Evolutionary conservation across 2,329 filamentous ascomycete genomes (phyloP).

Genomic region (Claviceps spartinae): DNA sequence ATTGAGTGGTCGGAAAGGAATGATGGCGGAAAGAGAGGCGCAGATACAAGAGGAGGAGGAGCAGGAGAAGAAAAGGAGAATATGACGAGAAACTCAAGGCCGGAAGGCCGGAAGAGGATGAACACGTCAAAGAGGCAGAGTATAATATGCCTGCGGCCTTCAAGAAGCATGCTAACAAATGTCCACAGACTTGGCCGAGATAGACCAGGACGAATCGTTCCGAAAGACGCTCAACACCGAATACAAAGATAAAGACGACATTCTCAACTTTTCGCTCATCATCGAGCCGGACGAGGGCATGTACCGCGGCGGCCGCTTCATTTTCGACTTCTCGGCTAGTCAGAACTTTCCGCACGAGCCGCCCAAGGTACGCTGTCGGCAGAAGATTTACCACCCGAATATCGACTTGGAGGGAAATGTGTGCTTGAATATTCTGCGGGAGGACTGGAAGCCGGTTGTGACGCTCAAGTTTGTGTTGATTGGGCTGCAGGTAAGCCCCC

Average conservation of each 20-base stretch:
- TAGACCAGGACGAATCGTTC: constrained; percentile 40
- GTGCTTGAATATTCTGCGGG: constrained; percentile 89
- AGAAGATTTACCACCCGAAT: constrained; percentile 99
- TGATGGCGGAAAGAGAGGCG: no score
- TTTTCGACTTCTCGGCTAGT: constrained; percentile 84
- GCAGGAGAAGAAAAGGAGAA: neutral
- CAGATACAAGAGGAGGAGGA: neutral
- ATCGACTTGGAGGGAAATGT: constrained; percentile 97
- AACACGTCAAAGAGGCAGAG: neutral
- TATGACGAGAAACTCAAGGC: neutral
- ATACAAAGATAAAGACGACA: constrained; percentile 73
- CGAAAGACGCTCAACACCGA: constrained; percentile 68
- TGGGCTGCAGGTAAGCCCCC: constrained; percentile 60
- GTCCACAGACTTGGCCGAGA: constrained; percentile 59
- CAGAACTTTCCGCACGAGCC: constrained; percentile 95
- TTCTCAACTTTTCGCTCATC: constrained; percentile 69
- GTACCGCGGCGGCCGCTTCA: constrained; percentile 80
- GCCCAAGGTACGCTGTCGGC: constrained; percentile 89
- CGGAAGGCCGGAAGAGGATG: neutral
- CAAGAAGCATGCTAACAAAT: no score
- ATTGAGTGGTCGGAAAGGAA: no score
- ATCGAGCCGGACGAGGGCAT: constrained; percentile 76
- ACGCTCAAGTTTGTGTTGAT: constrained; percentile 96
- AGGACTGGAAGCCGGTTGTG: constrained; percentile 98
- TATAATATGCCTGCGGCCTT: no score